Evolutionary conservation across 305 asterid genomes (phyloP), one percentile per base, ranked within the genome.

Genomic region (Ilex paraguariensis): DNA sequence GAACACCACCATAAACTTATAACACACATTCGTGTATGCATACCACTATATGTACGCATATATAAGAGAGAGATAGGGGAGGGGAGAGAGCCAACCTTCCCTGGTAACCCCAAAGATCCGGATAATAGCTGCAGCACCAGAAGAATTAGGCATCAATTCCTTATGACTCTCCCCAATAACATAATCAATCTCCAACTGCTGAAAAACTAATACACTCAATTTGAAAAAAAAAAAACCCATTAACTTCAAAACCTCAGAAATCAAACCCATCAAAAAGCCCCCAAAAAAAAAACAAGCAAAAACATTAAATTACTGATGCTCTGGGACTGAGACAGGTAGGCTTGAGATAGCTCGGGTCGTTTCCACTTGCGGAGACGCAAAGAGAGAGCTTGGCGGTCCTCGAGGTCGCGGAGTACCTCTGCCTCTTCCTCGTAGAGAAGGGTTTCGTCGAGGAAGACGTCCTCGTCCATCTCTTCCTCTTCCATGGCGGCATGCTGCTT

Each of bases 161-260:
- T 81, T 88, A 70, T 85, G 81, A 74, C 81, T 82, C 46, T 85
- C 91, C 54, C 93, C 96, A 61, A 90, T 87, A n/a, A 94, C 75
- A 57, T 86, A 94, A 78, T 94, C 96, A 60, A 94, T 94, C 68
- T 94, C 99, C 84, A 94, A 66, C 76, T 94, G 99, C 70, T 94
- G 99, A 79, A 94, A 94, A 17, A 79, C 97, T 94, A 57, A 71
- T 68, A 57, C 49, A 59, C 31, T 59, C 52, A 70, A 68, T 30
- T n/a, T 9, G 50, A 13, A 68, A 32, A 56, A 54, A 68, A 31
- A 50, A 58, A 75, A 54, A 55, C 0, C 12, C 56, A 52, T 10
- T 49, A 49, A 12, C 4, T 7, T 7, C 6, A 49, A 49, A 52
- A 52, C 31, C 54, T 14, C 3, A 14, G 15, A 50, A 50, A 50